Evolutionary conservation across 139 green algal species (phyloP), one percentile per base, ranked within the genome.

Genomic region (Chlorella sp.): DNA sequence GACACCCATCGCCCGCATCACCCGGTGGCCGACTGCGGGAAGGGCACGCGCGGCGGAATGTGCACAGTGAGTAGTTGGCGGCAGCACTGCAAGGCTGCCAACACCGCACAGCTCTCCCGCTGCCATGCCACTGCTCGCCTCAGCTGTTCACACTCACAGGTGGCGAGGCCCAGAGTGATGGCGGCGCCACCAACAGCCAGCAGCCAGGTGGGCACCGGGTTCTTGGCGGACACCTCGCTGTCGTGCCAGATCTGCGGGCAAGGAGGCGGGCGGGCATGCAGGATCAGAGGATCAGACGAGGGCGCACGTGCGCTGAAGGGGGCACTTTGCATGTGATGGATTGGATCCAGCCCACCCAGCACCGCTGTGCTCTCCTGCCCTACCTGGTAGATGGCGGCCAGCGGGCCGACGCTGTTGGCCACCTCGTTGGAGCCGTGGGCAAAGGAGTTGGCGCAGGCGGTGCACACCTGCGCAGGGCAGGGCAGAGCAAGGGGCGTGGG

Each of bases 381-480:
- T 38, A 91, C 89, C 46, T 40, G 20, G 76, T 89, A 95, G 83
- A 96, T 92, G 51, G 89, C 94, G 46, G 92, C 84, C 41, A 97
- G 93, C n/a, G 94, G 91, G 19, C 95, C 95, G 16, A 92, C 88
- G 7, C 91, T 85, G 72, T 98, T 98, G 80, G 95, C 94, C 1
- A 98, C 94, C 85, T 97, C 94, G 70, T 97, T 97, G 74, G 92
- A 83, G 17, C 95, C 95, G 85, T 98, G 95, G 19, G 94, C 89
- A 81, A 99, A 98, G 1, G 93, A 93, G 54, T 95, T 93, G 43
- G 89, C 93, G 76, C 90, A 93, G 7, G 96, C 94, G 41, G 95
- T 96, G 86, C 97, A 92, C 32, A 99, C 94, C 60, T 88, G 77
- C 54, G 34, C 9, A 34, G 20, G 40, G 13, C 11, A 14, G 9